Evolutionary conservation across 192 early-diverging fungal species (phyloP), one percentile per base, ranked within the genome.

Genomic region (Backusella luteola): DNA sequence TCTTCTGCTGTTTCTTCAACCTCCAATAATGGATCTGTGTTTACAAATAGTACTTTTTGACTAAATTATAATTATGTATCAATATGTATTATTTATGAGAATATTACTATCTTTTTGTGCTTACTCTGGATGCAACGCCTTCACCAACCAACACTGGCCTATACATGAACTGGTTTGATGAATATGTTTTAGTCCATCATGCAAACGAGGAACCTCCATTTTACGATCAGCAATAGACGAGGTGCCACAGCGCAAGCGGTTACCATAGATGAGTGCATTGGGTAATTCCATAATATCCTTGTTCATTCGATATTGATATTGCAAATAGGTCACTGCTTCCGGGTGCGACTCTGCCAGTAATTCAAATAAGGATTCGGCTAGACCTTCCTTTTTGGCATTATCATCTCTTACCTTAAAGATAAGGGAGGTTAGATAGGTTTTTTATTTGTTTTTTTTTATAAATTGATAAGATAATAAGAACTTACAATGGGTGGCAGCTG

Each of bases 281-380:
- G 92, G 89, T 6, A 98, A 81, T 19, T 82, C 77, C 94, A 97
- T 96, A 46, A 99, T 94, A 36, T 96, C 96, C 23, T 86, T 77
- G 81, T 93, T 95, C 97, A 99, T 98, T 26, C 97, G 92, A 76
- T 98, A 99, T 77, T 99, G 97, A 71, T 90, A 87, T 70, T 90
- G 86, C 34, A 99, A 83, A 35, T 83, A 88, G 11, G 87, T 87
- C 21, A 97, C 89, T 0, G 95, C 84, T 29, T 90, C 80, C 0
- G 97, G 96, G 73, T 97, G 92, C 5, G 87, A 88, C 70, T 97
- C 93, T 19, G 91, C 92, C 3, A 99, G 84, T 6, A 85, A 84
- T 74, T 90, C 91, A 79, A 99, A 99, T 71, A 99, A 83, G 26
- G 94, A 96, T 42, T 84, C 79, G 29, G 84, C 76, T 26, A 89